Evolutionary conservation across 2,329 filamentous ascomycete species (phyloP).

Genomic region (Xylariales sp.): DNA sequence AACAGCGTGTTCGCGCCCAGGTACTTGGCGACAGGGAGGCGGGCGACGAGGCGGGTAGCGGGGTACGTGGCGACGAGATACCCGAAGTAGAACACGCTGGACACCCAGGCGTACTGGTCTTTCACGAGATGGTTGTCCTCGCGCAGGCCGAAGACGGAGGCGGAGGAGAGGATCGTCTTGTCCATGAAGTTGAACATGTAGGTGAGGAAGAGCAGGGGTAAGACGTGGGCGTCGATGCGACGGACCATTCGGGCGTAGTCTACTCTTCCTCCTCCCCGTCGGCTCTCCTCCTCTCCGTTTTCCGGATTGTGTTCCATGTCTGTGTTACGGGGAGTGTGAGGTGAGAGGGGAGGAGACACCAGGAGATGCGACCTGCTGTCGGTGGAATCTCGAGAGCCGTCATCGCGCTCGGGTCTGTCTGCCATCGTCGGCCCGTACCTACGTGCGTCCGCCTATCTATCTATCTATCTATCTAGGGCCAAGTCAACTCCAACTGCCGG

Average conservation of each 20-base stretch:
- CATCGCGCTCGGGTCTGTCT: neutral
- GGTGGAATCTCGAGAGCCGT: conserved; percentile 13
- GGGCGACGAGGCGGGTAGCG: conserved; percentile 60
- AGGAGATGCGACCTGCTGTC: conserved; percentile 28
- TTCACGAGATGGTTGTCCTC: conserved; percentile 59
- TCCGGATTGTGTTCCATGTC: neutral
- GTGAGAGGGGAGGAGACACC: neutral
- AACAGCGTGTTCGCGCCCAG: conserved; percentile 60
- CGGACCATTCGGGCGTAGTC: conserved; percentile 53
- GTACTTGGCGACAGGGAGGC: conserved; percentile 60
- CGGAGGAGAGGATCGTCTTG: conserved; percentile 67
- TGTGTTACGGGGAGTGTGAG: neutral
- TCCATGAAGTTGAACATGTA: conserved; percentile 73
- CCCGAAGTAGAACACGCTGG: conserved; percentile 60
- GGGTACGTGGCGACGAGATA: conserved; percentile 64
- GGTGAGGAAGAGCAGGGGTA: conserved; percentile 67
- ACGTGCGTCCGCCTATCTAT: neutral
- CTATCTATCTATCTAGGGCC: neutral
- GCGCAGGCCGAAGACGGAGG: conserved; percentile 66
- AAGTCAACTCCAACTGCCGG: conserved; percentile 2
- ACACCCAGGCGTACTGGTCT: conserved; percentile 60
- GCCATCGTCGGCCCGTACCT: conserved; percentile 1
- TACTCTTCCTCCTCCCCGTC: neutral
- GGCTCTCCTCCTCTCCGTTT: neutral
- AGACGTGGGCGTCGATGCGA: conserved; percentile 67